Base-by-base conservation (phyloP, 108 stramenopile species). In the Skeletonema menzelii region DNA sequence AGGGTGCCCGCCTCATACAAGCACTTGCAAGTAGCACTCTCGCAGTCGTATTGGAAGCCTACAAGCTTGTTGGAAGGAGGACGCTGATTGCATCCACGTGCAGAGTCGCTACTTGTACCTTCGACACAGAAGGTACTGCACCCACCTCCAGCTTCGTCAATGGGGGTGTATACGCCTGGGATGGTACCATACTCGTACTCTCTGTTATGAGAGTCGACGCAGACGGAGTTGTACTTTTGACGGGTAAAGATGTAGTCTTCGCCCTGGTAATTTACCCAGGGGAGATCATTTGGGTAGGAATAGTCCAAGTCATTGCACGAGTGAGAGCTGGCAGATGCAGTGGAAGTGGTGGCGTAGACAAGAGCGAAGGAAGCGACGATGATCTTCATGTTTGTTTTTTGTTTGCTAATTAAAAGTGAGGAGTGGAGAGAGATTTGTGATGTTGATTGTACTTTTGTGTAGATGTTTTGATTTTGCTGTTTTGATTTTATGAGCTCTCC, bases 401-500 rank as follows among this genome's bases (percentile, higher is more conserved):
- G 47, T n/a, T 4, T 63, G 15, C 15, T 63, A 40, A 42, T 11
- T 42, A 15, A 42, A 42, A 42, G 15, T n/a, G 15, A n/a, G 3
- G n/a, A 4, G 40, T 42, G 15, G 3, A n/a, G 40, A 42, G 20
- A 24, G 49, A 37, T 37, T 37, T 37, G 35, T 37, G 35, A 11
- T 12, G 35, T 1, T 37, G 35, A 37, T 37, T 24, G n/a, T 47
- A 19, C 12, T 65, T 57, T n/a, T 65, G 56, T 65, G 8, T 8
- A 56, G 49, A 20, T 77, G 74, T 65, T 86, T 77, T 38, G 83
- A 84, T 53, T 86, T 62, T 86, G 84, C 59, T 83, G 32, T 63
- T 86, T 24, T 67, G 69, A 58, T 82, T 76, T 26, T 35, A 62
- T 24, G 80, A 82, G 59, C 67, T 59, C 4, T 63, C 63, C 27